Evolutionary conservation across 2,329 filamentous ascomycete genomes (phyloP), one percentile per base, ranked within the genome.

Genomic region (Anthostomella pinea): DNA sequence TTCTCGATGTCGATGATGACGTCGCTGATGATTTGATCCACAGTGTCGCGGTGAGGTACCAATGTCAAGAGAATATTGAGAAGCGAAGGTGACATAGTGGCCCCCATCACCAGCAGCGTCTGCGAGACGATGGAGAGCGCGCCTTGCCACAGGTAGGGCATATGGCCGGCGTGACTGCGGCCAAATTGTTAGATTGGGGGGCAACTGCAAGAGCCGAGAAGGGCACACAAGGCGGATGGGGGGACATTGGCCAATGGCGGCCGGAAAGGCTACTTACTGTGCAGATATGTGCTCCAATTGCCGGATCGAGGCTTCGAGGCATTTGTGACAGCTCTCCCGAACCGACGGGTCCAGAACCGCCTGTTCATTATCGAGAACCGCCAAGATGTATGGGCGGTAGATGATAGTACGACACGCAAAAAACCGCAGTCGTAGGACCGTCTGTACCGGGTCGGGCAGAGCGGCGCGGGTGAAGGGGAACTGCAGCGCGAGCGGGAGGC

Each of bases 371-470:
- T 89, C 82, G 15, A 93, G 64, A 2, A 90, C 86, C 8, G 85
- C 84, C 40, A 89, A 69, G 43, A 91, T 86, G 59, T 91, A 91
- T 0, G 87, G 87, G 18, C 87, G 76, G 65, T 88, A 91, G 48
- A 93, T 91, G 53, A 91, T 90, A 17, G 86, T 91, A 38, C 85
- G 81, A 60, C 87, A 93, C 26, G 87, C 87, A 59, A 87, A 90
- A 65, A 91, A 93, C 19, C 87, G 77, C 42, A 91, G 68, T 29
- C 87, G 75, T 31, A 93, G 67, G 6, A 91, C 86, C 0, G 85
- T 88, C 62, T 91, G 87, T 5, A 89, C 79, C 4, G 85, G 81
- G 53, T 88, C 85, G 38, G 79, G 73, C 17, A 88, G 68, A 33
- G 81, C 73, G 0, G 77, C 70, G 36, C 81, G 72, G 22, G 79